A percentile compares a stretch with the other conserved stretches of the same genome.
Evolutionary conservation across 1,284 basidiomycete genomes (phyloP).

Genomic region (Sanghuangporus baumii): DNA sequence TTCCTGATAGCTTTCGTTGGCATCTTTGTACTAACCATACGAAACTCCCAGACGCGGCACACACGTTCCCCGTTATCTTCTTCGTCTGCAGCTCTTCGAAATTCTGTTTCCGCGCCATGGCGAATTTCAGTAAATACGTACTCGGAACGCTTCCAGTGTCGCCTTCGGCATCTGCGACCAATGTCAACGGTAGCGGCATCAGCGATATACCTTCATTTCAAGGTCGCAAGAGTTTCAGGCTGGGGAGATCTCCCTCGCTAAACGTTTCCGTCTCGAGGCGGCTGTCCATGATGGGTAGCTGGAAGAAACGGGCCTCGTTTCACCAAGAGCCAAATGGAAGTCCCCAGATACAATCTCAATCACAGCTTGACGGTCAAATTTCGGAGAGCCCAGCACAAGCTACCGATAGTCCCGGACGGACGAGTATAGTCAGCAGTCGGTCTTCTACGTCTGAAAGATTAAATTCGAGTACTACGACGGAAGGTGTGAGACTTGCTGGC

Average conservation of each 20-base stretch:
- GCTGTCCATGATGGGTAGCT: neutral
- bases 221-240: neutral
- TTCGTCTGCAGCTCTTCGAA: constrained; percentile 80
- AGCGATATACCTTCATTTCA: neutral
- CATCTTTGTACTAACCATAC: neutral
- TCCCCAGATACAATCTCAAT: neutral
- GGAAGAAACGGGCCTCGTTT: neutral
- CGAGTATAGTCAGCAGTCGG: constrained; percentile 37
- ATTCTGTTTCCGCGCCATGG: constrained; percentile 70
- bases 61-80: constrained; percentile 75
- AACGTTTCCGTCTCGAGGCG: neutral
- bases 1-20: neutral
- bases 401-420: neutral
- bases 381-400: neutral
- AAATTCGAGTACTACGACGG: constrained; percentile 22
- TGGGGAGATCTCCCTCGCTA: neutral
- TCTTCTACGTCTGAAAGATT: constrained; percentile 36
- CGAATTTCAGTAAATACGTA: constrained; percentile 58
- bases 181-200: neutral
- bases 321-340: neutral
- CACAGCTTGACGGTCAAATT: neutral
- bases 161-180: neutral
- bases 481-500: constrained; percentile 50
- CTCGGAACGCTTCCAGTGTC: constrained; percentile 36
- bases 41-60: constrained; percentile 52